These are phyloP conservation scores for Citrus maxima DNA, from an alignment of 345 rosid genomes.

Conservation along the genomic window DNA sequence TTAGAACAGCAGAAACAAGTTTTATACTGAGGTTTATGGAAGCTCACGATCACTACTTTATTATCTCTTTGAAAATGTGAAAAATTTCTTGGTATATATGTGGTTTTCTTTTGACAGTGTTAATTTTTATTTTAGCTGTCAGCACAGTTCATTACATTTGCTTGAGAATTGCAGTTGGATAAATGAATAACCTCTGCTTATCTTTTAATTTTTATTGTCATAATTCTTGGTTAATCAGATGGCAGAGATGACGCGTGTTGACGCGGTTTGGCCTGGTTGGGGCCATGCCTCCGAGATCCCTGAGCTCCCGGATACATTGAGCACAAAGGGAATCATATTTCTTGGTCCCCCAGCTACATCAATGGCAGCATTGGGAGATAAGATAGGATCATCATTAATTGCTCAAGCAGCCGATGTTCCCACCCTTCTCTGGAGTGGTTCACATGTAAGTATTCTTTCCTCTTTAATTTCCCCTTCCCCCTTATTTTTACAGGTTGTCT, in stretches of 20 bases:
- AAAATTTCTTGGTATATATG: neutral
- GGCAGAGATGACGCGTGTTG: conserved; percentile 97
- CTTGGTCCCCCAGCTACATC: conserved; percentile 93
- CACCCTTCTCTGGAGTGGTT: conserved; percentile 99
- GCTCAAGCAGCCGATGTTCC: conserved; percentile 99
- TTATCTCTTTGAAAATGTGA: neutral
- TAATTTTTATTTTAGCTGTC: neutral
- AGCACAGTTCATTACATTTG: neutral
- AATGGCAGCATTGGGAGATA: conserved; percentile 98
- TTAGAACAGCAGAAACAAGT: conserved; percentile 1
- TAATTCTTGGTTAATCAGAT: conserved; percentile 47
- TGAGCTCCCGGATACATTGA: conserved; percentile 87
- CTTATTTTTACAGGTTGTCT: conserved; percentile 2
- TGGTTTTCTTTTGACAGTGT: neutral
- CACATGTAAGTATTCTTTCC: conserved; percentile 56
- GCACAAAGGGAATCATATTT: conserved; percentile 80
- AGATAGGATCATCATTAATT: conserved; percentile 97
- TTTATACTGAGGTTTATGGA: neutral
- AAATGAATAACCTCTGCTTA: neutral
- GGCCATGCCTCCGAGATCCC: conserved; percentile 99
- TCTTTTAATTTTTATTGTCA: neutral
- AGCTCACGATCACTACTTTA: neutral
- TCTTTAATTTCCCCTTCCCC: neutral
- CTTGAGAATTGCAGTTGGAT: neutral
- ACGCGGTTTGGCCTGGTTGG: conserved; percentile 99